A percentile compares a stretch with the other conserved stretches of the same genome.
Conservation (phyloP, 345 rosid genomes). For the Rubroshorea leprosula region DNA sequence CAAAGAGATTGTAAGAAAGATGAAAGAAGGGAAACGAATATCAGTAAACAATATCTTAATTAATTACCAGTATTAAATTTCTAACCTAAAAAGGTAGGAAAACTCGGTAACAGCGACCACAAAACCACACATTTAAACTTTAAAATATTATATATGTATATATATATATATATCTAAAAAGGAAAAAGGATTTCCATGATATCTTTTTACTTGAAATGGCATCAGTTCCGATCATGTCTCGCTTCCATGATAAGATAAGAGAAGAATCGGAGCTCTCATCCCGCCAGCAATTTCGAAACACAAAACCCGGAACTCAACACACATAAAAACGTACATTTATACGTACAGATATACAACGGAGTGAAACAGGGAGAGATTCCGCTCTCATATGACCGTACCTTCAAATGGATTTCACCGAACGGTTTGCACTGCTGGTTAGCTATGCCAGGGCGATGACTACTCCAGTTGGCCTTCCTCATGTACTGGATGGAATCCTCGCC, state of each 20-base stretch:
- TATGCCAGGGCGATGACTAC: conserved; percentile 22
- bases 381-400: no score
- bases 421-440: conserved; percentile 60
- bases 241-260: no score
- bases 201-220: not conserved
- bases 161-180: no score
- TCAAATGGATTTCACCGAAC: conserved; percentile 87
- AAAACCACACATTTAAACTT: not conserved
- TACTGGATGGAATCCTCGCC: conserved; percentile 82
- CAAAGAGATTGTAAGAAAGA: no score
- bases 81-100: not conserved
- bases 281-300: no score
- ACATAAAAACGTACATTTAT: no score
- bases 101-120: not conserved
- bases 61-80: no score
- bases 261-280: no score
- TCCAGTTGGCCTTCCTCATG: conserved; percentile 67
- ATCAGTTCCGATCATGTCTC: no score
- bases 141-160: no score
- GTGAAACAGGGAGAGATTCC: not conserved
- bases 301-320: no score
- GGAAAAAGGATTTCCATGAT: not conserved
- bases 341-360: no score
- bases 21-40: not conserved
- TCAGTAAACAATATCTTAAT: not conserved